Evolutionary conservation across 805 yeast genomes (phyloP).

Genomic region (Saccharomycopsis selenospora): DNA sequence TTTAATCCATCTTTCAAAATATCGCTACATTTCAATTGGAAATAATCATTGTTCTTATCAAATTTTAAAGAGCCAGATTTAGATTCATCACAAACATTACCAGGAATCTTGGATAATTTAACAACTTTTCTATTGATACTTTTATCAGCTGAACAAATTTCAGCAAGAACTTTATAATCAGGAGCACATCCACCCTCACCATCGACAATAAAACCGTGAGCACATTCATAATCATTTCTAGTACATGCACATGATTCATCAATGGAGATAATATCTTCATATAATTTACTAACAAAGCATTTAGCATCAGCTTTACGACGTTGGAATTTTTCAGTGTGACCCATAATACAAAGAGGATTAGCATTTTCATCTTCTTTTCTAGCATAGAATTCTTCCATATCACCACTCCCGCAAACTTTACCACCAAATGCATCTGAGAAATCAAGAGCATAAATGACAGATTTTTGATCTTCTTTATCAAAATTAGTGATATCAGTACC

Average conservation of each 20-base stretch:
- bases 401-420: constrained; percentile 38
- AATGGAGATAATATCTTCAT: constrained; percentile 37
- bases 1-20: constrained; percentile 21
- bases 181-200: constrained; percentile 43
- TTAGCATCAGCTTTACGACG: constrained; percentile 60
- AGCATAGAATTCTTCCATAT: constrained; percentile 61
- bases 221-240: constrained; percentile 65
- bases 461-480: constrained; percentile 9
- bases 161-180: constrained; percentile 25
- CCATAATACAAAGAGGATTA: constrained; percentile 49
- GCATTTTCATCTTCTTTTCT: constrained; percentile 26
- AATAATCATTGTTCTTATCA: constrained; percentile 27
- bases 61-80: constrained; percentile 23
- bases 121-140: constrained; percentile 23
- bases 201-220: constrained; percentile 37
- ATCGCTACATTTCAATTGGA: constrained; percentile 26
- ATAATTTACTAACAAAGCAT: constrained; percentile 50
- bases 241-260: constrained; percentile 61
- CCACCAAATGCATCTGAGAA: constrained; percentile 48
- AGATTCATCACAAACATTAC: constrained; percentile 35
- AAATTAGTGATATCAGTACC: constrained; percentile 20
- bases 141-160: constrained; percentile 24
- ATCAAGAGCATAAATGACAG: constrained; percentile 35
- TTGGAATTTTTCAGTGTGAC: constrained; percentile 53
- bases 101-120: constrained; percentile 29